Base-by-base conservation (phyloP, 2,329 filamentous ascomycete species). In the Triangularia setosa region DNA sequence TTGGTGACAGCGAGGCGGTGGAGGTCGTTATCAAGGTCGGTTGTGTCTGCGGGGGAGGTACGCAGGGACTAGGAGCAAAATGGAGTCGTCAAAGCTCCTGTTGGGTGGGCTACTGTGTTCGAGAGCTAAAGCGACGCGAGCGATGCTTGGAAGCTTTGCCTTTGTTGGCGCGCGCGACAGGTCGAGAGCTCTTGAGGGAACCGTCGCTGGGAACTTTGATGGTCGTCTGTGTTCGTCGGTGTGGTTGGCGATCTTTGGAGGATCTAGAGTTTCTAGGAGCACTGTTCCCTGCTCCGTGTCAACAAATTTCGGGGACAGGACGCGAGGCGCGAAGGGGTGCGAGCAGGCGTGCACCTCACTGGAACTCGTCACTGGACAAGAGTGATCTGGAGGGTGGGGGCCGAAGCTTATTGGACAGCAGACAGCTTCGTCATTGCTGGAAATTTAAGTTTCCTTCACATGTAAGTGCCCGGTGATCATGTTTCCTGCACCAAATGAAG, bases 251-350 rank as follows among this genome's bases (percentile, higher is more conserved):
- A 44, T 44, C 35, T 18, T 5, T 48, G 4, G 40, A 21, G 40
- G 40, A 48, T 21, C n/a, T 48, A 7, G 40, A 21, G 21, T 21
- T 48, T 53, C 48, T 14, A 28, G 25, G 54, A 62, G 58, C 57
- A 57, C 59, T 63, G 60, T 67, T 61, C 66, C 64, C 59, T 63
- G 60, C 66, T 61, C 66, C 64, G 68, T 70, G 70, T 72, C 71
- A 72, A 73, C 70, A 72, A 72, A 70, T 67, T 72, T 68, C 58
- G 58, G 68, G 60, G 64, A 52, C 52, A 60, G 62, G 66, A 70
- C 69, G 69, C 69, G 69, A 68, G 48, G 65, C 68, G 68, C 69
- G 68, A 62, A 61, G 18, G n/a, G 58, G 18, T 60, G 25, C 8
- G 30, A 18, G 30, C 57, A n/a, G 35, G 30, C 24, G 58, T 48